Percentiles rank a stretch among this genome's conserved stretches.
Conservation (phyloP, 495 filamentous ascomycete genomes). For the Astrocystis sublimbata region DNA sequence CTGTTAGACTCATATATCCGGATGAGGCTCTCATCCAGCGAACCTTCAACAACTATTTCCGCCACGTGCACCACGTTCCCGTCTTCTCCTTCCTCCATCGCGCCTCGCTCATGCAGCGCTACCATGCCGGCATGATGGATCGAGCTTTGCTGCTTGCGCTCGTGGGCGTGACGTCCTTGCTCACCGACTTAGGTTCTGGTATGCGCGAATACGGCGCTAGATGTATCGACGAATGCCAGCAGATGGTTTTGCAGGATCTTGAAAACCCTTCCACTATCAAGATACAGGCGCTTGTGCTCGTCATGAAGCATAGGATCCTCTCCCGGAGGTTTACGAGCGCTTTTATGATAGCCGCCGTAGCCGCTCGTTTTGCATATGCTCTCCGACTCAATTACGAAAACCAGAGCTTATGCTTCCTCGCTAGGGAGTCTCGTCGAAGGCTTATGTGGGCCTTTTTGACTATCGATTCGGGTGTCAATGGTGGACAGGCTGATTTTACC, state of each 20-base stretch:
- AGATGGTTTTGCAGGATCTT: constrained; percentile 43
- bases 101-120: constrained; percentile 53
- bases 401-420: constrained; percentile 49
- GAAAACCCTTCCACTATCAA: constrained; percentile 49
- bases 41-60: constrained; percentile 52
- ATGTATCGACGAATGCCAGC: constrained; percentile 50
- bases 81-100: constrained; percentile 53
- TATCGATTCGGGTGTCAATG: constrained; percentile 48
- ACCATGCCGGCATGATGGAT: constrained; percentile 51
- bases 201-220: constrained; percentile 45
- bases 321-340: constrained; percentile 47
- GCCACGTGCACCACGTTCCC: constrained; percentile 52
- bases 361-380: constrained; percentile 49
- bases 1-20: constrained; percentile 32
- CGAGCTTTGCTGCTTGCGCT: constrained; percentile 47
- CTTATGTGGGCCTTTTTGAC: constrained; percentile 56
- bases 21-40: constrained; percentile 43
- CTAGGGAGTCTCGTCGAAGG: constrained; percentile 50
- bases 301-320: constrained; percentile 51
- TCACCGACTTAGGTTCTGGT: constrained; percentile 46
- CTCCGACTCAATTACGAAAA: constrained; percentile 53
- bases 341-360: constrained; percentile 50
- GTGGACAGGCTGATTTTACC: constrained; percentile 48
- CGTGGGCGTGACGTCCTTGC: constrained; percentile 48
- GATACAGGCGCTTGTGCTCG: constrained; percentile 50